Percentiles rank a stretch among this genome's conserved stretches.
Evolutionary conservation across 306 rosid species (phyloP).

Genomic region (Prunus campanulata): DNA sequence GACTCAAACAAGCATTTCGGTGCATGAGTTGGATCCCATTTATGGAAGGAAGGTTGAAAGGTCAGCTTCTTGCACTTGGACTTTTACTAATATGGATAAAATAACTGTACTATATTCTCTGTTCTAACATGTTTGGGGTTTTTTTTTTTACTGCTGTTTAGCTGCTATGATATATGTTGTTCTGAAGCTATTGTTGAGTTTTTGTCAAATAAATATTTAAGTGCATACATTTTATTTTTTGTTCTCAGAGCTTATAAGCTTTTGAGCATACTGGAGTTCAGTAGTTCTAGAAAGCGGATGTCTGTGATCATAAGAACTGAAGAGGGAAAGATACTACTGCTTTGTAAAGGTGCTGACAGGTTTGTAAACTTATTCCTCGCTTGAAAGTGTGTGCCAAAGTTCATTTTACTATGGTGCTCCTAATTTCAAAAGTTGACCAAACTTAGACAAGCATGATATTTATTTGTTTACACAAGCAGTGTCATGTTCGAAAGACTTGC

Average conservation of each 20-base stretch:
- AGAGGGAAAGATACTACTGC: conserved; percentile 66
- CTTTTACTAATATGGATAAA: neutral
- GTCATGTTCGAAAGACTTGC: conserved; percentile 94
- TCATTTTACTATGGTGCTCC: no score
- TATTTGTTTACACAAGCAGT: conserved; percentile 42
- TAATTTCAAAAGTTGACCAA: neutral
- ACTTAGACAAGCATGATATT: neutral
- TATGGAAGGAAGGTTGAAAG: conserved; percentile 44
- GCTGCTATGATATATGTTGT: neutral
- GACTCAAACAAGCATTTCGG: conserved; percentile 57
- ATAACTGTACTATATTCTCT: neutral
- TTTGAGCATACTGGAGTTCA: conserved; percentile 75
- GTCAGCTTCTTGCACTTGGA: conserved; percentile 37
- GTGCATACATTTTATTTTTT: conserved; percentile 6
- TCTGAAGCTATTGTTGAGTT: conserved; percentile 1
- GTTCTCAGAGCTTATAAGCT: conserved; percentile 69
- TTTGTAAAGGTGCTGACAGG: conserved; percentile 98
- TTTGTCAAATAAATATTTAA: conserved; percentile 16
- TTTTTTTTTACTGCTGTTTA: neutral
- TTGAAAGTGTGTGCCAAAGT: neutral
- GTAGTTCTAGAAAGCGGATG: conserved; percentile 94
- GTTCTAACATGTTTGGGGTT: neutral
- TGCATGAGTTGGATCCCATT: conserved; percentile 59
- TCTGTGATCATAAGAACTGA: conserved; percentile 73
- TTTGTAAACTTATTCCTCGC: conserved; percentile 37